Conservation (phyloP, 192 early-diverging fungal genomes). For the Entomortierella parvispora region DNA sequence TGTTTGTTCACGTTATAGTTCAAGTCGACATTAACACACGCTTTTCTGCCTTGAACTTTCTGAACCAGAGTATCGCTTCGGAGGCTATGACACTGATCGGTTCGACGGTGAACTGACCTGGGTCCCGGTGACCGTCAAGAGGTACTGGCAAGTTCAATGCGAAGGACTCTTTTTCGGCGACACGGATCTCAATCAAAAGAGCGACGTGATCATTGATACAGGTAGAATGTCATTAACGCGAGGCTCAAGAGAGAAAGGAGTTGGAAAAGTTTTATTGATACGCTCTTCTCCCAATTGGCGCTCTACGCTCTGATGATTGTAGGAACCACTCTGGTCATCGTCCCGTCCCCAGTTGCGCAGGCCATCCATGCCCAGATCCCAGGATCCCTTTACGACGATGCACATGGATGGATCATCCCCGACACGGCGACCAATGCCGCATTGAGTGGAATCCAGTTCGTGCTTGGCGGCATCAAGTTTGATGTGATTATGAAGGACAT, state of each 20-base stretch:
- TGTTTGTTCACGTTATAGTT: not conserved
- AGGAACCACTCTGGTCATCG: slow-evolving; percentile 65
- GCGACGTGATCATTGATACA: slow-evolving; percentile 61
- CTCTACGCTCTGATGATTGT: not conserved
- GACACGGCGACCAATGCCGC: slow-evolving; percentile 32
- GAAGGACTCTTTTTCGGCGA: slow-evolving; percentile 45
- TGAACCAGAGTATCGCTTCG: slow-evolving; percentile 59
- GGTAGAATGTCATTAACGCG: slow-evolving; percentile 17
- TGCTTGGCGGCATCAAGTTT: slow-evolving; percentile 37
- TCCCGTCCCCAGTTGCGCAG: slow-evolving; percentile 48
- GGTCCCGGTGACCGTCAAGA: slow-evolving; percentile 57
- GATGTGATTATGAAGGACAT: slow-evolving; percentile 50
- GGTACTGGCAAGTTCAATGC: slow-evolving; percentile 67
- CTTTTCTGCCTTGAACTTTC: not conserved
- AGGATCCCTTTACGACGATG: slow-evolving; percentile 29
- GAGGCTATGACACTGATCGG: slow-evolving; percentile 53
- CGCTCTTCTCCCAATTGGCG: not conserved
- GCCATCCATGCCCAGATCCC: slow-evolving; percentile 56
- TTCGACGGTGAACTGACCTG: slow-evolving; percentile 56
- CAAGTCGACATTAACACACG: not conserved
- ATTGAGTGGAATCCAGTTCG: slow-evolving; percentile 22
- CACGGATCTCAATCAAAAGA: slow-evolving; percentile 13
- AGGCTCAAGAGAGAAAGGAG: no score
- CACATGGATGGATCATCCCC: slow-evolving; percentile 53
- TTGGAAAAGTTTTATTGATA: no score